phyloP scores from a whole-genome alignment of 768 basidiomycete species.

The Lepiota venenata region DNA sequence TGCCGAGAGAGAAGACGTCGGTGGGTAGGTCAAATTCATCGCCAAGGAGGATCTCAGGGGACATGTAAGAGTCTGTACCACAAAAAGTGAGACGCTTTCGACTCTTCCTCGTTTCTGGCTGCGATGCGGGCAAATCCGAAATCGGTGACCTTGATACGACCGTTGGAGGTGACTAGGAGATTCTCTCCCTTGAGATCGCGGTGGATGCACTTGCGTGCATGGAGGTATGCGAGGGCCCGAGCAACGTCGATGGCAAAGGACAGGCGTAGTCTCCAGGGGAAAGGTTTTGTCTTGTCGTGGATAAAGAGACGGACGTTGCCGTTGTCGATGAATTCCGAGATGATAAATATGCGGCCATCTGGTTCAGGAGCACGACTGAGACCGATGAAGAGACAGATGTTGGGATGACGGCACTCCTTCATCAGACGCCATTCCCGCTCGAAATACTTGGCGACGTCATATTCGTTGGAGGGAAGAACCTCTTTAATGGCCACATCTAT shows the following conservation, averaged over 20 bases:
- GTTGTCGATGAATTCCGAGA: slow-evolving; percentile 92
- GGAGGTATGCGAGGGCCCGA: slow-evolving; percentile 94
- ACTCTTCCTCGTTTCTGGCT: slow-evolving; percentile 88
- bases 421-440: slow-evolving; percentile 98
- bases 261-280: slow-evolving; percentile 91
- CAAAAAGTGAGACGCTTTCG: slow-evolving; percentile 81
- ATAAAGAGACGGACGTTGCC: slow-evolving; percentile 93
- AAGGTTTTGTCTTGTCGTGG: slow-evolving; percentile 74
- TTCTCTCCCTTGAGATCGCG: slow-evolving; percentile 98
- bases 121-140: slow-evolving; percentile 97
- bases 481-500: slow-evolving; percentile 97
- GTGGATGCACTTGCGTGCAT: slow-evolving; percentile 87
- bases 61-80: slow-evolving; percentile 95
- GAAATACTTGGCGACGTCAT: slow-evolving; percentile 97
- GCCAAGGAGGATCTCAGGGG: slow-evolving; percentile 90
- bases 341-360: slow-evolving; percentile 86
- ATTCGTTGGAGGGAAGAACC: slow-evolving; percentile 86
- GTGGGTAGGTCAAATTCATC: slow-evolving; percentile 92
- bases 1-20: slow-evolving; percentile 91
- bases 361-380: slow-evolving; percentile 76
- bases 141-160: slow-evolving; percentile 96
- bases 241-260: slow-evolving; percentile 95
- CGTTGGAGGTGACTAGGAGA: slow-evolving; percentile 90
- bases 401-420: slow-evolving; percentile 92
- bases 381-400: slow-evolving; percentile 92